Percentiles rank a stretch among this genome's conserved stretches.
These are phyloP conservation scores for Populus simonii DNA, from an alignment of 345 rosid species.

Conservation along the genomic window DNA sequence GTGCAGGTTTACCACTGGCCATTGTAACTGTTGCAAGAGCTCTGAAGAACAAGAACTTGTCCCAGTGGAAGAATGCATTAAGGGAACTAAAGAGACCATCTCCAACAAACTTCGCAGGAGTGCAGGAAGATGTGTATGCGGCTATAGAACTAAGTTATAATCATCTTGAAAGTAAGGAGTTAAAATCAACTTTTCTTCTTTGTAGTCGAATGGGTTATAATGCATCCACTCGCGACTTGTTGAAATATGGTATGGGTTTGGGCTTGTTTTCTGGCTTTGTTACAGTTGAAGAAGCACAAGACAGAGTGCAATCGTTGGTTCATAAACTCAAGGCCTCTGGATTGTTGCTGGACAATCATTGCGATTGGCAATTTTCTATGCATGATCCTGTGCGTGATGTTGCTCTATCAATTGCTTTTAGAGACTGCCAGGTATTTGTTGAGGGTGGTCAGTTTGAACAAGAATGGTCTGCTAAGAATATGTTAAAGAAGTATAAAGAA, in stretches of 20 bases:
- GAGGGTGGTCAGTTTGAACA: no score
- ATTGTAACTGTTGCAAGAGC: slow-evolving; percentile 19
- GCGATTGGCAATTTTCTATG: neutral
- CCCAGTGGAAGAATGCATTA: slow-evolving; percentile 29
- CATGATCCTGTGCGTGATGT: no score
- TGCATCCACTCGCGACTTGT: neutral
- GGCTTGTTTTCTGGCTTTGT: neutral
- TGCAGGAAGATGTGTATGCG: neutral
- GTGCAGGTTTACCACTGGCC: slow-evolving; percentile 33
- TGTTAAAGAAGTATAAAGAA: neutral
- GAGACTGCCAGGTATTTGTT: neutral
- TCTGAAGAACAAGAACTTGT: neutral
- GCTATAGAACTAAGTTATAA: slow-evolving; percentile 23
- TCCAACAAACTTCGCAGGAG: neutral
- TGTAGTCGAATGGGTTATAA: neutral
- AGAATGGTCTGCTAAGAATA: neutral
- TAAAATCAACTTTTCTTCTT: slow-evolving; percentile 30
- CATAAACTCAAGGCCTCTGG: neutral
- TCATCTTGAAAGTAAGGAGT: slow-evolving; percentile 19
- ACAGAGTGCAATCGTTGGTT: neutral
- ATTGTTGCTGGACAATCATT: neutral
- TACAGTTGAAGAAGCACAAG: neutral
- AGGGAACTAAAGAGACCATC: neutral
- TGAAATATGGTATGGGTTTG: neutral
- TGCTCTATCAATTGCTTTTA: neutral